Evolutionary conservation across 2,329 filamentous ascomycete species (phyloP), one percentile per base, ranked within the genome.

Genomic region (Lizonia empirigonia): DNA sequence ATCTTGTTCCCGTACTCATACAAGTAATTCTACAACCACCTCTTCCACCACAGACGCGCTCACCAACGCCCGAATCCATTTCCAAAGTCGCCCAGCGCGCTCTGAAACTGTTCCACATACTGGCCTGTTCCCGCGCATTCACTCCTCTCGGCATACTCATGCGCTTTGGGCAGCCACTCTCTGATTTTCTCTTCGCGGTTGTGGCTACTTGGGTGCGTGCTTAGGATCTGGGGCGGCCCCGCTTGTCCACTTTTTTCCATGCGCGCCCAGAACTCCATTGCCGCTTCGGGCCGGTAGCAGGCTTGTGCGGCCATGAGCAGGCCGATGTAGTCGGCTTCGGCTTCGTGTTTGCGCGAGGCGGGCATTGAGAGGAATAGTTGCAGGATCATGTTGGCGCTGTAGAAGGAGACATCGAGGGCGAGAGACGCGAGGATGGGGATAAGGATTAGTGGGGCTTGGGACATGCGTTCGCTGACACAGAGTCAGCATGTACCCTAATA

Each of bases 231-330:
- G 1, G 88, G 88, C 26, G 83, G 78, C 48, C 82, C 79, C 5
- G 66, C 63, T 36, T 80, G 71, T 20, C 77, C 77, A 10, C 74
- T 68, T 30, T 70, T 68, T 56, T 88, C 84, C 85, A 90, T 89
- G 40, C 85, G 74, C 19, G 69, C 63, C 80, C 80, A 83, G 52
- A 92, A 83, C 0, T 76, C 77, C 34, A 87, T 76, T 0, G 89
- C 88, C 53, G 84, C 83, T 10, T 79, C 74, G 1, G 89, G 89
- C 55, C 90, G 80, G 67, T 88, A 92, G 74, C 89, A 92, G 20
- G 86, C 87, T 74, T 90, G 84, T 0, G 88, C 84, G 87, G 92
- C 92, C 81, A 92, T 88, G 81, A 92, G 84, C 26, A 92, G 72
- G 0, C 89, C 89, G 38, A 92, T 90, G 63, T 89, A 90, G 65